phyloP scores from a whole-genome alignment of 495 filamentous ascomycete genomes.

The Aspergillus wentii region DNA sequence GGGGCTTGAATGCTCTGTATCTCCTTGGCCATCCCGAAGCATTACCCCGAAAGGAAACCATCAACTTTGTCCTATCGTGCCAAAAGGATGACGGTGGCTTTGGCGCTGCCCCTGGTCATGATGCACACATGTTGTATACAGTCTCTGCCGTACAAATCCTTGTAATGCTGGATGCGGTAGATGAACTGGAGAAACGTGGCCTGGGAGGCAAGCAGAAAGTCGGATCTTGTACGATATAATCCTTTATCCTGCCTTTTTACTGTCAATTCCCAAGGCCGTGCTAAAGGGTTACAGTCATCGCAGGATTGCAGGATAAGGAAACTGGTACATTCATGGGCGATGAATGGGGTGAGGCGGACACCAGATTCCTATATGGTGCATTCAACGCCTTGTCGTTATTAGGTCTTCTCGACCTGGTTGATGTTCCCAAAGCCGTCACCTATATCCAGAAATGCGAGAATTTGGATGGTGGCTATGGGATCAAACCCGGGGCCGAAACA shows the following conservation, averaged over 20 bases:
- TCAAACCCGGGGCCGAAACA: slow-evolving; percentile 82
- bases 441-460: slow-evolving; percentile 81
- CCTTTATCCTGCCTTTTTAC: slow-evolving; percentile 1
- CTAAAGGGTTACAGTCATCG: slow-evolving; percentile 59
- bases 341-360: slow-evolving; percentile 94
- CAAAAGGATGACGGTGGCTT: slow-evolving; percentile 86
- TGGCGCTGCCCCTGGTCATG: slow-evolving; percentile 88
- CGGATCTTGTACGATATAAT: slow-evolving; percentile 56
- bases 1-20: slow-evolving; percentile 87
- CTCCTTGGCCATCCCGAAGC: slow-evolving; percentile 75
- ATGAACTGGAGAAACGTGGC: slow-evolving; percentile 67
- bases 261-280: slow-evolving; percentile 2
- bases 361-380: slow-evolving; percentile 85
- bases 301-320: slow-evolving; percentile 69
- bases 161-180: slow-evolving; percentile 75
- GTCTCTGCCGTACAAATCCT: slow-evolving; percentile 91
- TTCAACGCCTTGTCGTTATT: slow-evolving; percentile 84
- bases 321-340: slow-evolving; percentile 89
- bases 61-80: slow-evolving; percentile 90
- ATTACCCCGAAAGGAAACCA: slow-evolving; percentile 72
- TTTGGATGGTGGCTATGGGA: slow-evolving; percentile 89
- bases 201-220: slow-evolving; percentile 64
- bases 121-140: slow-evolving; percentile 93
- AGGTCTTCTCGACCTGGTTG: slow-evolving; percentile 60
- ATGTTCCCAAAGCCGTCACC: slow-evolving; percentile 71